Conservation (phyloP, 208 protist species). For the Trypanosoma cruzi region DNA sequence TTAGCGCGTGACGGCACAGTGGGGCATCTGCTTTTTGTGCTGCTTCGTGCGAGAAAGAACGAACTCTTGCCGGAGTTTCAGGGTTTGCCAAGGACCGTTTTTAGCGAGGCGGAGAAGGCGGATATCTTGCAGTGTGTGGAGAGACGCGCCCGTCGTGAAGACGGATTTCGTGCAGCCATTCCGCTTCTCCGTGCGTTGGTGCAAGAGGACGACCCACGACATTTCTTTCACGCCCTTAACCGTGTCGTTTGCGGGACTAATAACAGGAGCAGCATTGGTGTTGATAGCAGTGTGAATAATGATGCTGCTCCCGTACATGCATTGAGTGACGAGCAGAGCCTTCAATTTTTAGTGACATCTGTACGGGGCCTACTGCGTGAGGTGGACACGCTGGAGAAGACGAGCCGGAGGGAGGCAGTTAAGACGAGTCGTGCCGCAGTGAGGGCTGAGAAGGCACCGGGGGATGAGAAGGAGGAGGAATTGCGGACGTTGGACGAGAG, state of each 20-base stretch:
- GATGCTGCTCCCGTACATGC: background rate
- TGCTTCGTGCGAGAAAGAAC: slow-evolving; percentile 61
- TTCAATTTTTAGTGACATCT: background rate
- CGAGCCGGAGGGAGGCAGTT: slow-evolving; percentile 1
- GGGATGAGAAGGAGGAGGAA: no score
- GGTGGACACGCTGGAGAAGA: slow-evolving; percentile 24
- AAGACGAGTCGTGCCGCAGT: background rate
- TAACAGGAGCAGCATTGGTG: background rate
- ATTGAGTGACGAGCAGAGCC: background rate
- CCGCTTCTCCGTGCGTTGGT: slow-evolving; percentile 37
- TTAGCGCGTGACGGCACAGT: slow-evolving; percentile 32
- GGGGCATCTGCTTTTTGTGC: slow-evolving; percentile 54
- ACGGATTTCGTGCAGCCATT: slow-evolving; percentile 27
- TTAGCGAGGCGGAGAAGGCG: slow-evolving; percentile 31
- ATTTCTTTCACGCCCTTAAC: slow-evolving; percentile 9
- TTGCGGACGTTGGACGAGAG: slow-evolving; percentile 3
- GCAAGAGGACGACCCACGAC: slow-evolving; percentile 13
- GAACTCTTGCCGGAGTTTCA: slow-evolving; percentile 40
- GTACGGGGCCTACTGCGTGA: slow-evolving; percentile 16
- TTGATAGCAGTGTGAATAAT: background rate
- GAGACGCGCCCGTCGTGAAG: slow-evolving; percentile 18
- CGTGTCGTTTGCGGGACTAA: background rate
- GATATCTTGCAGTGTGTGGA: slow-evolving; percentile 29
- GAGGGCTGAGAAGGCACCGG: background rate
- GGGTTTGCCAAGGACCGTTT: slow-evolving; percentile 42